Conservation (phyloP, 345 rosid genomes). For the Populus nigra region DNA sequence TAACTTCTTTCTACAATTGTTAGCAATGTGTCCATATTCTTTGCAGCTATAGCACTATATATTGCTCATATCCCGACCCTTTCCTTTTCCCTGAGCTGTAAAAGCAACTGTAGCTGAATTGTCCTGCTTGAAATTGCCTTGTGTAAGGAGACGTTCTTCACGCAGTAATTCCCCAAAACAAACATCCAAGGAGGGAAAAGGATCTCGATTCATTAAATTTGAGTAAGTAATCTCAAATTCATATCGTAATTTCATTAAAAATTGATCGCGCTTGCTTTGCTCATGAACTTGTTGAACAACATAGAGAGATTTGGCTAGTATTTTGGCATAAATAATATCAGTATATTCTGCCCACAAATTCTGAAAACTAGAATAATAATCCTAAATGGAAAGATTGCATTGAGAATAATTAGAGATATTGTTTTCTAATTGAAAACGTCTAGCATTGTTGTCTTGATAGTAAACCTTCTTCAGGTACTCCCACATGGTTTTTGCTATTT, state of each 20-base stretch:
- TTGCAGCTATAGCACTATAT: conserved; percentile 8
- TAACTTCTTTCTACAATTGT: too few species aligned
- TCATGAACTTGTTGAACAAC: neutral
- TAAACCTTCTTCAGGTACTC: too few species aligned
- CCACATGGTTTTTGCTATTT: too few species aligned
- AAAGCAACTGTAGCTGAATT: neutral
- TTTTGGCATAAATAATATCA: too few species aligned
- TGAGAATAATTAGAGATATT: too few species aligned
- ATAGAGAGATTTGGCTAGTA: fast-evolving
- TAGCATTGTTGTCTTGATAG: too few species aligned
- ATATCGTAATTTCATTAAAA: neutral
- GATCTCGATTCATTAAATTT: neutral
- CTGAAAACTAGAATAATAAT: too few species aligned
- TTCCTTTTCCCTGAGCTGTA: neutral
- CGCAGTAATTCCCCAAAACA: neutral
- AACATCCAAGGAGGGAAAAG: neutral
- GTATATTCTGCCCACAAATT: too few species aligned
- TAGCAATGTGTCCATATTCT: neutral
- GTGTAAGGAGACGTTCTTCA: neutral
- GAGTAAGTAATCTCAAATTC: neutral
- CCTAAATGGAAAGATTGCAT: too few species aligned
- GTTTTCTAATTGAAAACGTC: too few species aligned
- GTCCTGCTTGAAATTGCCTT: neutral
- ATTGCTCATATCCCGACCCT: neutral
- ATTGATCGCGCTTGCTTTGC: neutral